Evolutionary conservation across 2,329 filamentous ascomycete genomes (phyloP), one percentile per base, ranked within the genome.

Genomic region (Ophidiomyces ophidiicola): DNA sequence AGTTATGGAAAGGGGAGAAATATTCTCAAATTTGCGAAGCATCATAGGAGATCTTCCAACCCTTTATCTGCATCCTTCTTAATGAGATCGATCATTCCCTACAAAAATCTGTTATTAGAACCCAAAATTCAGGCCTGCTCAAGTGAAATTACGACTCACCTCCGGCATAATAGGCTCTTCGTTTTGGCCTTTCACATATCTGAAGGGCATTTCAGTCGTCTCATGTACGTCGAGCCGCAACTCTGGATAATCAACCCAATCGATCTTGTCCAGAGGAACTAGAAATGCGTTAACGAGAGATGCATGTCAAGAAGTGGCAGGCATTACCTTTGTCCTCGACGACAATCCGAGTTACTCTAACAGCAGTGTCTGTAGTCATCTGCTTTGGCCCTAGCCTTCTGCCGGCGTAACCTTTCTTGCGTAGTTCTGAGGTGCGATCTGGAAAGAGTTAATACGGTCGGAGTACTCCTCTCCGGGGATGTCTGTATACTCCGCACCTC

Each of bases 281-380:
- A 49, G 44, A 12, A 23, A 7, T 6, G 26, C 35, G 11, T 36
- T 17, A 20, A 12, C 14, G 14, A 26, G 32, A 5, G 12, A 12
- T 18, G 17, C n/a, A 35, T 41, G 21, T 25, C 6, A 12, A 31
- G 11, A 28, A 6, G 14, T 14, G 11, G 10, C 18, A n/a, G 34
- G 32, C 32, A 42, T 56, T 62, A 92, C 87, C 73, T 66, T 81
- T 81, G 48, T 87, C 76, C 54, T 93, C 82, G 7, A 87, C 78
- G 4, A 96, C 82, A 50, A 92, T 80, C 48, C 90, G 76, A 21
- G 90, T 96, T 31, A 94, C 88, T 49, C 90, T 74, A 36, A 94
- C 90, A 3, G 90, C 90, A 14, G 90, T 98, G 59, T 98, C 90
- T 3, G 90, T 98, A 2, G 90, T 96, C 88, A 98, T 94, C 62